Base-by-base conservation (phyloP, 768 basidiomycete genomes). In the Phylloporus rhodoxanthus region DNA sequence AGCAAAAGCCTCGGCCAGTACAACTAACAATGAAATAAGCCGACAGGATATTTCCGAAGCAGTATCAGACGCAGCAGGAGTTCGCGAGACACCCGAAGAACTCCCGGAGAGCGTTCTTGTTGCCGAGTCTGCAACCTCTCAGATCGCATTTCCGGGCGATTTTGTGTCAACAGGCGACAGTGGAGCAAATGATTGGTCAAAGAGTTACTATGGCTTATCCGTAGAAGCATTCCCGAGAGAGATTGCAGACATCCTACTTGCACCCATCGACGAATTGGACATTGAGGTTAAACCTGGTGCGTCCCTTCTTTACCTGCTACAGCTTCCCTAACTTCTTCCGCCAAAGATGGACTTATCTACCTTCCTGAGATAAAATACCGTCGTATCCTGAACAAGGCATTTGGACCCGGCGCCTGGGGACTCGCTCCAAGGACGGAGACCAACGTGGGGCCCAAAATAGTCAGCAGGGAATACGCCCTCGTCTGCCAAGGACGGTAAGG, bases 321-420 rank as follows among this genome's bases (percentile, higher is more conserved):
- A 15, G 2, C 25, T 14, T 21, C 19, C 14, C 30, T 57, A 19
- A 50, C 21, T 7, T 43, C 19, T 15, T 53, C 48, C 30, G 37
- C 19, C 6, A 8, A 50, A 95, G 95, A 97, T 57, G 95, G 95
- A 5, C 75, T 98, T 36, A 70, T 96, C 10, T 98, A 97, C 69
- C 81, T 98, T 7, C 95, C 95, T 17, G 95, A 97, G 69, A 98
- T 97, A 61, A 95, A 96, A 64, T 98, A 97, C 62, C 80, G 95
- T 15, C 80, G 95, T 20, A 82, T 91, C 29, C 70, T 97, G 41
- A 97, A 97, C 72, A 83, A 77, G 57, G 92, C 95, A 0, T 97
- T 98, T 60, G 93, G 95, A 10, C 95, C 95, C 17, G 95, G 95
- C 7, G 93, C 85, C 5, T 97, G 95, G 95, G 95, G 95, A 10